phyloP scores from a whole-genome alignment of 345 rosid species.

The Firmiana major region DNA sequence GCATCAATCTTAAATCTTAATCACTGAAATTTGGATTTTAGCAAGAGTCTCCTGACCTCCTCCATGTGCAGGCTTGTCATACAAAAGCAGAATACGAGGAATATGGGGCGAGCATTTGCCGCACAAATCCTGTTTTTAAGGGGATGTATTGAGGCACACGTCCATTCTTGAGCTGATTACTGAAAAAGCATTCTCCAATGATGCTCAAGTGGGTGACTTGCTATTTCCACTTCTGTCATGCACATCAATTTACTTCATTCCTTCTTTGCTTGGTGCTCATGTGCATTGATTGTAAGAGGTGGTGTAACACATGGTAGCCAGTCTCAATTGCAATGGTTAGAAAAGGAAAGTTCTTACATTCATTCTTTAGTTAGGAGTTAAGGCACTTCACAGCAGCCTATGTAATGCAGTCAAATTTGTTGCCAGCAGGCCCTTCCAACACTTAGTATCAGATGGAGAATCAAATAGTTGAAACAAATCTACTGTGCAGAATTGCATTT shows the following conservation, averaged over 20 bases:
- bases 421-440: background rate
- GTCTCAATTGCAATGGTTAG: constrained; percentile 4
- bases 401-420: background rate
- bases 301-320: constrained; percentile 9
- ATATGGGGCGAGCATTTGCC: constrained; percentile 96
- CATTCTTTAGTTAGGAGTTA: constrained; percentile 34
- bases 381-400: background rate
- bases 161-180: constrained; percentile 11
- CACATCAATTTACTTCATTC: background rate
- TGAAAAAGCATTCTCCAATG: background rate
- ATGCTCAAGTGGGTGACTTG: constrained; percentile 10
- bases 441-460: background rate
- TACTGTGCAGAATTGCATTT: background rate
- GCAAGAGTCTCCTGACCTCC: background rate
- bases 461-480: background rate
- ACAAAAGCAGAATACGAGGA: constrained; percentile 97
- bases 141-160: constrained; percentile 71
- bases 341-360: constrained; percentile 17
- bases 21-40: background rate
- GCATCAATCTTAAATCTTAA: background rate
- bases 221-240: constrained; percentile 7
- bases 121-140: constrained; percentile 98
- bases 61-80: constrained; percentile 73
- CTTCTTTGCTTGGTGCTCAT: constrained; percentile 16
- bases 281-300: constrained; percentile 5